Conservation (phyloP, 768 basidiomycete genomes). For the Auriscalpium orientale region DNA sequence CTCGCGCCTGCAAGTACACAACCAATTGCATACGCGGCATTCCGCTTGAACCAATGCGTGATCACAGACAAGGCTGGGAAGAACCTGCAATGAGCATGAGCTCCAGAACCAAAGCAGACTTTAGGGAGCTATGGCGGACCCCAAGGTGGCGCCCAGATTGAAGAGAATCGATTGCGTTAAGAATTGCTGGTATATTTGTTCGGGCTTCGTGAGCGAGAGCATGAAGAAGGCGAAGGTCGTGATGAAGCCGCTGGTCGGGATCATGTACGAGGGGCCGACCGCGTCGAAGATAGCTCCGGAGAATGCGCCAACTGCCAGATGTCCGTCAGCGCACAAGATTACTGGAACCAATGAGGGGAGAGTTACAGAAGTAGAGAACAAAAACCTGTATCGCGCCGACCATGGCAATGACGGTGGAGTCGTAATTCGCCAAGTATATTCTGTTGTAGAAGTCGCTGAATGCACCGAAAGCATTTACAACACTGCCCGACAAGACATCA, state of each 20-base stretch:
- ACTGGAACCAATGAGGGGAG: not conserved
- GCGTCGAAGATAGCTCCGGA: not conserved
- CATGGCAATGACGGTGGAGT: not conserved
- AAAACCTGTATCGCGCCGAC: not conserved
- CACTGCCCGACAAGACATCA: not conserved
- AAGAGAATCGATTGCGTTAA: constrained; percentile 25
- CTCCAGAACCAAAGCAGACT: not conserved
- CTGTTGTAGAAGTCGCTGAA: constrained; percentile 9
- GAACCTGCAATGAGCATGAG: constrained; percentile 17
- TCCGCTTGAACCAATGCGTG: constrained; percentile 29
- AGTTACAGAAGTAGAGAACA: constrained; percentile 1
- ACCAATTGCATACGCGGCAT: constrained; percentile 30
- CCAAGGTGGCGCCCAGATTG: constrained; percentile 21
- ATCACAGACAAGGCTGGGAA: constrained; percentile 25
- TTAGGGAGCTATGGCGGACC: constrained; percentile 8
- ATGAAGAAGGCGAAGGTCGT: constrained; percentile 21
- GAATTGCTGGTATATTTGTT: constrained; percentile 23
- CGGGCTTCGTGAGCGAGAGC: constrained; percentile 19
- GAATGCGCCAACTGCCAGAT: not conserved
- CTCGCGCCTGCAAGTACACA: constrained; percentile 31
- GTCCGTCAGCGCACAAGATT: not conserved
- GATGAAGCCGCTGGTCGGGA: constrained; percentile 18
- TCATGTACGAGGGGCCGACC: constrained; percentile 11
- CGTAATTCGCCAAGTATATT: not conserved
- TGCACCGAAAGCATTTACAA: not conserved